Base-by-base conservation (phyloP, 1,139 yeast genomes). In the Sugiyamaella castrensis region DNA sequence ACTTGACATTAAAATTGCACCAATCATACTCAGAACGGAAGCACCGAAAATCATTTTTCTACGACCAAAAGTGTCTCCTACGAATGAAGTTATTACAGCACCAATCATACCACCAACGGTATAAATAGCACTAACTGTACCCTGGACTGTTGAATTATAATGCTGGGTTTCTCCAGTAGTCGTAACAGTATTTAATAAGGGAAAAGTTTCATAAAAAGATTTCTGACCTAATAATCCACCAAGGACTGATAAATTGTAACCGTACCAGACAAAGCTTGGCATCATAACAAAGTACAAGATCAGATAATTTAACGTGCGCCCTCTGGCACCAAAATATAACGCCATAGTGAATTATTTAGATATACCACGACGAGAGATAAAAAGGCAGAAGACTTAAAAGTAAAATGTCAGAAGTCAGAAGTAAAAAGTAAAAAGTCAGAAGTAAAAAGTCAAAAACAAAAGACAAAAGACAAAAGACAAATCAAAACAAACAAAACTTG, bases 81-180 rank as follows among this genome's bases (percentile, higher is more conserved):
- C 67, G 60, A 76, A 71, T 69, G 82, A 74, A 8, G 85, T 84
- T 53, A 55, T 78, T 56, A 60, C 57, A 32, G 89, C 87, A 57
- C 94, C 94, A 56, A 79, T 75, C 71, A 85, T 79, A 73, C 89
- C 84, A 11, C 94, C 94, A 49, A 85, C 67, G 63, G 84, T 91
- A 66, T 83, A 85, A 65, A 84, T 78, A 0, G 89, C 75, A 7
- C 62, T 54, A 15, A 55, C 58, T 1, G 61, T 51, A 2, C 68
- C 68, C 31, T 58, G 61, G 15, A 65, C 46, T 10, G 56, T 54
- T 8, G 65, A 54, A 32, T 55, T 53, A 26, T 49, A 29, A 15
- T 45, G 40, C 32, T 41, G 42, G 26, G 48, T 33, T 16, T 53
- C 39, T 4, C 54, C 58, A 4, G 49, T 50, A 10, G 55, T 52